Conservation (phyloP, 2,329 filamentous ascomycete genomes). For the Spiromastix sp. region DNA sequence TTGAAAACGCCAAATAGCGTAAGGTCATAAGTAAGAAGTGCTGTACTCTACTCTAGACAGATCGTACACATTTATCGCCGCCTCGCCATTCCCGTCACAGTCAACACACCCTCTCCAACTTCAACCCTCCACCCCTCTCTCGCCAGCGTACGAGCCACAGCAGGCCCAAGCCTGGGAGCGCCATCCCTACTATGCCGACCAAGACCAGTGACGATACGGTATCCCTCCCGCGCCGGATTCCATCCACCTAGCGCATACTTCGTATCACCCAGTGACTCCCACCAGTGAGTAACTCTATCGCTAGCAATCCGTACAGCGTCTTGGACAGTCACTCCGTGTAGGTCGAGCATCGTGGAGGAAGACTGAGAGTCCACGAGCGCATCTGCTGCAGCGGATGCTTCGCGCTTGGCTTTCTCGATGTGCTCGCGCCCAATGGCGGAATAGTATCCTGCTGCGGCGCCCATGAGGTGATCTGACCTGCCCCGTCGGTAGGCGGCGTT, state of each 20-base stretch:
- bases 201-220: slow-evolving; percentile 68
- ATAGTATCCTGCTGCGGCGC: slow-evolving; percentile 68
- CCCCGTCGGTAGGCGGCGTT: slow-evolving; percentile 48
- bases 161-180: slow-evolving; percentile 63
- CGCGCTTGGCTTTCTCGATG: slow-evolving; percentile 45
- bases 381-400: slow-evolving; percentile 60
- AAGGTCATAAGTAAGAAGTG: too few relatives aligned
- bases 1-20: too few relatives aligned
- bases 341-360: slow-evolving; percentile 51
- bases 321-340: slow-evolving; percentile 73
- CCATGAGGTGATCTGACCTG: slow-evolving; percentile 62
- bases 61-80: too few relatives aligned
- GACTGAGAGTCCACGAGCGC: slow-evolving; percentile 59
- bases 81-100: slow-evolving; percentile 51
- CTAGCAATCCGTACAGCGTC: slow-evolving; percentile 72
- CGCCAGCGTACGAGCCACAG: slow-evolving; percentile 65
- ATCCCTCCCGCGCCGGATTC: slow-evolving; percentile 43
- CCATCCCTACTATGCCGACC: slow-evolving; percentile 71
- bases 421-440: slow-evolving; percentile 58
- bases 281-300: slow-evolving; percentile 61
- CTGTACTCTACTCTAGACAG: too few relatives aligned
- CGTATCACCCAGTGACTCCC: slow-evolving; percentile 59
- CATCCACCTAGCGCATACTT: slow-evolving; percentile 39
- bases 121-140: slow-evolving; percentile 77
- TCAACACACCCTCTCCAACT: slow-evolving; percentile 58